Evolutionary conservation across 2,329 filamentous ascomycete genomes (phyloP), one percentile per base, ranked within the genome.

Genomic region (Colletotrichum kahawae): DNA sequence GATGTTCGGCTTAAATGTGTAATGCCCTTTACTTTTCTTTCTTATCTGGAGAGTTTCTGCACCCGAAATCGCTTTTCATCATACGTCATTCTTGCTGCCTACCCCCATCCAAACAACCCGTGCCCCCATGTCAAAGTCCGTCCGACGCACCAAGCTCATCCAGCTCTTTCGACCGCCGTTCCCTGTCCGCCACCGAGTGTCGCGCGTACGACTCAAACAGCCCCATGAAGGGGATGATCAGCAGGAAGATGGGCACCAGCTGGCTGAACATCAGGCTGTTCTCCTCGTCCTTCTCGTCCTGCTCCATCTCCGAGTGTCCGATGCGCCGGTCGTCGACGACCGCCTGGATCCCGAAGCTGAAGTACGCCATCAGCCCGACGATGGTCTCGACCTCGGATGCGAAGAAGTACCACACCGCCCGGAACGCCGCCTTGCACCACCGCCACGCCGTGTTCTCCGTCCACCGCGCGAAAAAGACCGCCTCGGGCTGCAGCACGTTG

Each of bases 211-310:
- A 72, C 59, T 78, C 76, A 13, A 78, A 56, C 14, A 77, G 6
- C 13, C 76, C 76, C 67, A 78, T 64, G 12, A 78, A 66, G 2
- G 74, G 72, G 13, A 77, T 70, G 29, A 79, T 56, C 24, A 78
- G 67, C 31, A 79, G 33, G 21, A 78, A 65, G 7, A 77, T 62
- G 9, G 77, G 75, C 24, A 79, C 74, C 5, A 78, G 60, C 70
- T 79, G 77, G 24, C 75, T 77, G 69, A 77, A 78, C 4, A 67
- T 67, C 12, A 78, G 16, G 21, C 67, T 67, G 54, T 76, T 59
- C 59, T 78, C 78, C 18, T 67, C 70, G 8, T 66, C 59, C 4
- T 7, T 21, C 36, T 74, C 54, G 3, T 71, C 65, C 2, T 51
- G 10, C 4, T 65, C 63, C 78, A 78, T 78, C 24, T 72, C 29